Evolutionary conservation across 257 asterid species (phyloP).

Genomic region (Catharanthus roseus): DNA sequence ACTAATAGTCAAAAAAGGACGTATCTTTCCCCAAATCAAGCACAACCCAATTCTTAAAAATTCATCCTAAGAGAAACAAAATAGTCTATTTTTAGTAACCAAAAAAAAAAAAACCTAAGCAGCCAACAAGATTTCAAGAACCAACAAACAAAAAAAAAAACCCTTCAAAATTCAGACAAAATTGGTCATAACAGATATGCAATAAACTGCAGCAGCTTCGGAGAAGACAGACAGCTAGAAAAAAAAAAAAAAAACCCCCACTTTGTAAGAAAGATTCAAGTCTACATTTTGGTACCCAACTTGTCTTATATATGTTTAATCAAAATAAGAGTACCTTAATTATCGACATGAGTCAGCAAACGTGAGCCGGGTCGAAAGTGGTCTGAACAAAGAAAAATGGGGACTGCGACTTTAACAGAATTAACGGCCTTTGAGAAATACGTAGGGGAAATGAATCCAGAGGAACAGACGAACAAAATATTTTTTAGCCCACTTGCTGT

Average conservation of each 20-base stretch:
- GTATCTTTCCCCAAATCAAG: not conserved
- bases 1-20: constrained; percentile 17
- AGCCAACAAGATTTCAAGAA: constrained; percentile 23
- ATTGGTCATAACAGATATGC: constrained; percentile 2
- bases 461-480: constrained; percentile 1
- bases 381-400: constrained; percentile 4
- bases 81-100: constrained; percentile 1
- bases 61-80: not conserved
- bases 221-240: constrained; percentile 16
- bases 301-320: constrained; percentile 18
- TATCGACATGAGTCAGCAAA: not conserved
- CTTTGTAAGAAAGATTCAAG: too few relatives aligned
- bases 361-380: constrained; percentile 3
- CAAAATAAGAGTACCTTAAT: not conserved
- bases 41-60: not conserved
- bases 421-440: constrained; percentile 22
- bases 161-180: constrained; percentile 3
- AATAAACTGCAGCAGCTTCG: constrained; percentile 9
- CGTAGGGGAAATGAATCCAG: not conserved
- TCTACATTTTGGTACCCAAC: constrained; percentile 36
- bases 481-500: not conserved
- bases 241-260: too few relatives aligned
- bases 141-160: constrained; percentile 23
- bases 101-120: not conserved
- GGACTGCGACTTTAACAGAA: constrained; percentile 24